These are phyloP conservation scores for Craterostigma plantagineum DNA, from an alignment of 257 asterid genomes.

Conservation along the genomic window DNA sequence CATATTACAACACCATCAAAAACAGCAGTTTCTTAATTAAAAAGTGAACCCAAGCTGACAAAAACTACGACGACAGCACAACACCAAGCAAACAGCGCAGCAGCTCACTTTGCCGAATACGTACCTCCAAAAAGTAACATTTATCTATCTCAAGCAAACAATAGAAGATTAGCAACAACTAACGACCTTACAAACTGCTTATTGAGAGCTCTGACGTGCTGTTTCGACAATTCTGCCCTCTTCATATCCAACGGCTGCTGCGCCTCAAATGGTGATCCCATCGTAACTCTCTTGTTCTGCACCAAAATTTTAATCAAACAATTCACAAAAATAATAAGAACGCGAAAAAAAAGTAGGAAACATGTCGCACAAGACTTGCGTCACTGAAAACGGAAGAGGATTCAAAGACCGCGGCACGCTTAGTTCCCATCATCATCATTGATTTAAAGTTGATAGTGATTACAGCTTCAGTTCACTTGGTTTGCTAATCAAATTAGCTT, in stretches of 20 bases:
- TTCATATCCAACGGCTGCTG: slow-evolving; percentile 42
- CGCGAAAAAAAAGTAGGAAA: neutral
- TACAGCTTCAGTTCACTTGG: too few species aligned
- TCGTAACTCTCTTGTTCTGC: slow-evolving; percentile 49
- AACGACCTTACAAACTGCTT: slow-evolving; percentile 73
- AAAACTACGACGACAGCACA: too few species aligned
- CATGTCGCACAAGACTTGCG: neutral
- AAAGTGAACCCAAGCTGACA: too few species aligned
- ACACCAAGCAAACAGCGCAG: too few species aligned
- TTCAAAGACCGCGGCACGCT: slow-evolving; percentile 52
- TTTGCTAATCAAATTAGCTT: too few species aligned
- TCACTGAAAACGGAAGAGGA: slow-evolving; percentile 34
- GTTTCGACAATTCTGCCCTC: slow-evolving; percentile 77
- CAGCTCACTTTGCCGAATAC: too few species aligned
- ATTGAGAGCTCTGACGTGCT: slow-evolving; percentile 94
- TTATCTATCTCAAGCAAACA: neutral
- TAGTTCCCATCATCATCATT: slow-evolving; percentile 60
- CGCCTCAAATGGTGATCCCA: slow-evolving; percentile 31
- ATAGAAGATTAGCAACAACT: neutral
- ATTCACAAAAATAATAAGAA: neutral
- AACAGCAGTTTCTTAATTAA: too few species aligned
- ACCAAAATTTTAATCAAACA: slow-evolving; percentile 15
- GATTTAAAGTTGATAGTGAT: neutral
- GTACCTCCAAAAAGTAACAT: neutral
- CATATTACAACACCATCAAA: too few species aligned